Evolutionary conservation across 2,329 filamentous ascomycete genomes (phyloP).

Genomic region (Boeremia lycopersici): DNA sequence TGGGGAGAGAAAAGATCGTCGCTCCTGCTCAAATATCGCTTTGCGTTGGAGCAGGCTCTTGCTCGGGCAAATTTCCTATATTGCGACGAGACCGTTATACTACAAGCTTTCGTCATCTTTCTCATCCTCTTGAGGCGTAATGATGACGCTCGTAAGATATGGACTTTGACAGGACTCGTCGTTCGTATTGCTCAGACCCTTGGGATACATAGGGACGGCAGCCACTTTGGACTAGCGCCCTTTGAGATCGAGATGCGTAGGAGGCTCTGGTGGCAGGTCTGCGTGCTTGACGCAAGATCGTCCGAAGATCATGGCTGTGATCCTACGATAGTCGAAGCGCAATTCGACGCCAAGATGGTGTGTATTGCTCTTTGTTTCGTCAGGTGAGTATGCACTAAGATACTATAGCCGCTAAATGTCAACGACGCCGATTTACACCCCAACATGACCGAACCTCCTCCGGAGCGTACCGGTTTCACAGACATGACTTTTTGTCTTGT

Average conservation of each 20-base stretch:
- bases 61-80: slow-evolving; percentile 67
- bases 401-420: slow-evolving; percentile 57
- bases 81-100: slow-evolving; percentile 65
- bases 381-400: slow-evolving; percentile 5
- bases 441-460: slow-evolving; percentile 55
- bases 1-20: slow-evolving; percentile 60
- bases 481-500: slow-evolving; percentile 63
- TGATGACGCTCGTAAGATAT: slow-evolving; percentile 58
- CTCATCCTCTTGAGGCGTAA: slow-evolving; percentile 62
- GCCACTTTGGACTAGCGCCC: slow-evolving; percentile 60
- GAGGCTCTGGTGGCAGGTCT: slow-evolving; percentile 65
- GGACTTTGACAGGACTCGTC: slow-evolving; percentile 64
- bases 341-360: slow-evolving; percentile 64
- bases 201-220: slow-evolving; percentile 65
- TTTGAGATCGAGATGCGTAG: slow-evolving; percentile 67
- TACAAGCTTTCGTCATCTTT: slow-evolving; percentile 68
- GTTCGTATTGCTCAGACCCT: slow-evolving; percentile 65
- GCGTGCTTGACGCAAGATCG: slow-evolving; percentile 64
- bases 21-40: slow-evolving; percentile 63
- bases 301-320: slow-evolving; percentile 69
- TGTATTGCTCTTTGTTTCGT: not conserved
- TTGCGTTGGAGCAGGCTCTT: slow-evolving; percentile 67
- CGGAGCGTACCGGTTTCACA: slow-evolving; percentile 59
- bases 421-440: slow-evolving; percentile 61
- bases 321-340: slow-evolving; percentile 62